phyloP scores from a whole-genome alignment of 441 rosid species.

The Aquilaria agallochum region DNA sequence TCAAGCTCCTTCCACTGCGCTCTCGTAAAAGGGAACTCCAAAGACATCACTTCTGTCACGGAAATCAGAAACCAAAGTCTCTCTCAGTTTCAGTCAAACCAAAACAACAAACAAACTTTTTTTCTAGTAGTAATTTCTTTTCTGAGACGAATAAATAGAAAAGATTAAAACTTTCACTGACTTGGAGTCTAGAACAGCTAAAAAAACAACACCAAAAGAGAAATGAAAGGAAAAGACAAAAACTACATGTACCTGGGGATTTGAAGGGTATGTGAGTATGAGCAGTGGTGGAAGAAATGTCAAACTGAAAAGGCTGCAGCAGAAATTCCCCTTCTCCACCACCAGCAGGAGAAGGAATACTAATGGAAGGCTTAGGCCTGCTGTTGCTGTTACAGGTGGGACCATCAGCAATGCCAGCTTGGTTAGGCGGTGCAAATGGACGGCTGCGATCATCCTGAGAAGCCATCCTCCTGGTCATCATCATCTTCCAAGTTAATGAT shows the following conservation, averaged over 20 bases:
- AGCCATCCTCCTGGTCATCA: constrained; percentile 31
- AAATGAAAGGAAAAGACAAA: constrained; percentile 4
- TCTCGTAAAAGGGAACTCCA: constrained; percentile 43
- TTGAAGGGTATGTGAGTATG: constrained; percentile 18
- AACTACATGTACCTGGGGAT: constrained; percentile 22
- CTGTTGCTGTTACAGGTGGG: constrained; percentile 17
- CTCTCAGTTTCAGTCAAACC: constrained; percentile 10
- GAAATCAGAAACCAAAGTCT: background rate
- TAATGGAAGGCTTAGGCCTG: constrained; percentile 14
- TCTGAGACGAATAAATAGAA: background rate
- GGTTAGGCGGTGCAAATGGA: constrained; percentile 19
- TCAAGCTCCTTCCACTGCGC: constrained; percentile 55
- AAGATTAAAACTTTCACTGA: constrained; percentile 18
- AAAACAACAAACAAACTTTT: background rate
- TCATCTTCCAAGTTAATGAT: constrained; percentile 10
- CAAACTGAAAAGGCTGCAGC: constrained; percentile 25
- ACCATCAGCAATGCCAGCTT: constrained; percentile 11
- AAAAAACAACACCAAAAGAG: background rate
- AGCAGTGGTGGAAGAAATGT: constrained; percentile 9
- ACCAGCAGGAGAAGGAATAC: constrained; percentile 10
- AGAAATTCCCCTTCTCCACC: constrained; percentile 9
- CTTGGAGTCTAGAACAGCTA: background rate
- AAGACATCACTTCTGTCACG: constrained; percentile 14
- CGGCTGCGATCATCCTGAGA: constrained; percentile 22
- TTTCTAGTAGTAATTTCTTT: background rate